A percentile compares a stretch with the other conserved stretches of the same genome.
These are phyloP conservation scores for Boletus speciosus DNA, from an alignment of 768 basidiomycete species.

Conservation along the genomic window DNA sequence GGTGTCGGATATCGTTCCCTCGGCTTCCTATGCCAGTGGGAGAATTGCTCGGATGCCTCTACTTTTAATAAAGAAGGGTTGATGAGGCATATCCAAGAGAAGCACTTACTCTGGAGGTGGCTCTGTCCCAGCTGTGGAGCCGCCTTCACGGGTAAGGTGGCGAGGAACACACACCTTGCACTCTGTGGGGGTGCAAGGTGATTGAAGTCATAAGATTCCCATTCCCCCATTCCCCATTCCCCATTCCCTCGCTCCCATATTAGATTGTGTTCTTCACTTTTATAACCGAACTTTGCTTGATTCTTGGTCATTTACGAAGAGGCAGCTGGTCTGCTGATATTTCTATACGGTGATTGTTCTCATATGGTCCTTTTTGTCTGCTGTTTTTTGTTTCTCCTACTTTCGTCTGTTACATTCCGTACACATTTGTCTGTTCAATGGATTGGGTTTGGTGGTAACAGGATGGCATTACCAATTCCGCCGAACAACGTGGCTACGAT, in stretches of 20 bases:
- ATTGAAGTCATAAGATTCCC: background rate
- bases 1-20: background rate
- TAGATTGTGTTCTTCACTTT: background rate
- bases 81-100: slow-evolving; percentile 27
- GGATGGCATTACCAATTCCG: background rate
- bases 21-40: slow-evolving; percentile 23
- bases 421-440: background rate
- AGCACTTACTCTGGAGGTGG: slow-evolving; percentile 25
- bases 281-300: background rate
- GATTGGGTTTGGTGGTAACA: background rate
- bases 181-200: slow-evolving; percentile 8
- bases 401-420: background rate
- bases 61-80: slow-evolving; percentile 18
- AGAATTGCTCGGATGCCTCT: slow-evolving; percentile 19
- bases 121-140: slow-evolving; percentile 22
- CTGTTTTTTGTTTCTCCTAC: background rate
- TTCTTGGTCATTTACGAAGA: background rate
- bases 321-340: slow-evolving; percentile 9
- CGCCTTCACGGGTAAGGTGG: slow-evolving; percentile 10
- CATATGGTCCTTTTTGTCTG: background rate
- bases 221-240: background rate
- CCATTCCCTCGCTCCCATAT: background rate
- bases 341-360: background rate
- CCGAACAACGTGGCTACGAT: background rate
- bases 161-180: slow-evolving; percentile 19